phyloP scores from a whole-genome alignment of 2,329 filamentous ascomycete species.

The Hirsutella minnesotensis region DNA sequence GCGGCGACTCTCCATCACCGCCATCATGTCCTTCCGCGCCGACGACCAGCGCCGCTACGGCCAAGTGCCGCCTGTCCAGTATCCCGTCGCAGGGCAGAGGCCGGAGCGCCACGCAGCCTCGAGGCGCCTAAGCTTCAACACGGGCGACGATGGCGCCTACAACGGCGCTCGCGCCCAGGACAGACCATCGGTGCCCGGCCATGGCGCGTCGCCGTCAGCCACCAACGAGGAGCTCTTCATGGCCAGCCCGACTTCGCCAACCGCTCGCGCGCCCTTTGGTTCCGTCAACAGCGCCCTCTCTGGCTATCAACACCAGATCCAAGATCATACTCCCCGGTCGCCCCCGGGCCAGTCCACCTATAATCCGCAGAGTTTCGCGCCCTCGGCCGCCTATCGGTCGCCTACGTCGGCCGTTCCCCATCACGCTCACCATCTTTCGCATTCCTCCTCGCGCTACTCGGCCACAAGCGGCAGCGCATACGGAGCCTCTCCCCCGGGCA shows the following conservation, averaged over 20 bases:
- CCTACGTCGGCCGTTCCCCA: conserved; percentile 41
- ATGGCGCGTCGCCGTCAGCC: conserved; percentile 5
- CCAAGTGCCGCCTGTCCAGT: conserved; percentile 54
- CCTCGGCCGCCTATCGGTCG: conserved; percentile 22
- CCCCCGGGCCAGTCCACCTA: conserved; percentile 40
- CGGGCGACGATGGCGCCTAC: conserved; percentile 57
- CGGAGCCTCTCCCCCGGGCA: conserved; percentile 24
- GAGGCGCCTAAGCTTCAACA: conserved; percentile 62
- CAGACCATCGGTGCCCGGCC: conserved; percentile 2
- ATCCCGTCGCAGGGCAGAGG: conserved; percentile 35
- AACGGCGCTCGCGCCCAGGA: conserved; percentile 23
- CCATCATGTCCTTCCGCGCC: conserved; percentile 51
- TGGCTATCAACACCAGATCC: conserved; percentile 40
- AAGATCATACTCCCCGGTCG: conserved; percentile 32
- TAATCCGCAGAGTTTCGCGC: conserved; percentile 57
- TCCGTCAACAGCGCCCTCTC: conserved; percentile 33
- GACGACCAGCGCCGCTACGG: conserved; percentile 53
- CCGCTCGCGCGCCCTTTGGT: conserved; percentile 24
- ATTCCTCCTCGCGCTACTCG: conserved; percentile 25
- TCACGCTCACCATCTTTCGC: conserved; percentile 36
- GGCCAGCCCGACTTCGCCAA: conserved; percentile 27
- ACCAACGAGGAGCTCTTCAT: conserved; percentile 54
- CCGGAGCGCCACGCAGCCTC: conserved; percentile 18
- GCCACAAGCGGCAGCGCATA: conserved; percentile 10
- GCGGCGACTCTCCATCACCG: background rate